Evolutionary conservation across 148 eudicot species (phyloP), one percentile per base, ranked within the genome.

Genomic region (Pouteria glomerata): DNA sequence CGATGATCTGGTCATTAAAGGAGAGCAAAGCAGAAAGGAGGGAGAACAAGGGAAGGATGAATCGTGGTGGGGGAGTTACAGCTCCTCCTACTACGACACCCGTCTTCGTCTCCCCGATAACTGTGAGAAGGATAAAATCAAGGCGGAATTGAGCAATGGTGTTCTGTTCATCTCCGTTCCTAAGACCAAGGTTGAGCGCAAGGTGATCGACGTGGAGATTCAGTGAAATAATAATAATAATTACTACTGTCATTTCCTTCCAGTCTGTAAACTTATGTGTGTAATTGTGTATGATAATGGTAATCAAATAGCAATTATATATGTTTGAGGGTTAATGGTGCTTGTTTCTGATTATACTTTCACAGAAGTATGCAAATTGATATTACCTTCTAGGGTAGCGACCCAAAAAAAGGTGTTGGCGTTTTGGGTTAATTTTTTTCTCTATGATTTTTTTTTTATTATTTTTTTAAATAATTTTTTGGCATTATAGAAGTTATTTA

Each of bases 71-170:
- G 29, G 52, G 71, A 85, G 85, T 15, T 84, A 80, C 47, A 86
- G 86, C 52, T 74, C 80, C 3, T n/a, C n/a, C n/a, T n/a, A n/a
- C n/a, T 88, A 83, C 19, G 78, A 74, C 19, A 84, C 97, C 8
- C 68, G 89, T 10, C 73, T 91, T 33, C 65, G 74, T 70, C 82
- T 94, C n/a, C 98, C 91, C 6, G 87, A 87, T 11, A 74, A 86
- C 13, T 87, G 88, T 23, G 87, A 83, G 41, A 58, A 72, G 63
- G 88, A 87, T 56, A 87, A 89, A 68, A 79, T 87, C 42, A 89
- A 85, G 65, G 97, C 91, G 0, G 89, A 89, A 75, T 58, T 89
- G 64, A 89, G 87, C 71, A 82, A 87, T 78, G 97, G 98, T 1
- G 97, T 91, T 64, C 84, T 93, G 55, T 71, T 74, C 48, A 66